A percentile compares a stretch with the other conserved stretches of the same genome.
These are phyloP conservation scores for Reutealis trisperma DNA, from an alignment of 345 rosid genomes.

Conservation along the genomic window DNA sequence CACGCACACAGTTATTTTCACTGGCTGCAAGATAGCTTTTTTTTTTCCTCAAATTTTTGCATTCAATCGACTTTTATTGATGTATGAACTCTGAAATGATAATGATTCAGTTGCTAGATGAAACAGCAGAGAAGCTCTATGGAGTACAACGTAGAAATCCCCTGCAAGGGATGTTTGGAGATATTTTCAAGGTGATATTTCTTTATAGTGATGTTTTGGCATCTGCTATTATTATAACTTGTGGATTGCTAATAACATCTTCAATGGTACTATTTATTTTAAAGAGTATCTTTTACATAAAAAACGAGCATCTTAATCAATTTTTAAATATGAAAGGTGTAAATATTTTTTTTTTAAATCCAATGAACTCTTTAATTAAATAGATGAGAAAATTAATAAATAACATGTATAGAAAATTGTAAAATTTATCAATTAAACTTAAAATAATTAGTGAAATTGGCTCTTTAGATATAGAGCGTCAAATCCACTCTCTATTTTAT, in stretches of 20 bases:
- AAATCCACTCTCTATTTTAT: too few species aligned
- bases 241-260: neutral
- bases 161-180: conserved; percentile 86
- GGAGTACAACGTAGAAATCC: conserved; percentile 85
- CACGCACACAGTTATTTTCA: neutral
- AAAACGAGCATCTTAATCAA: neutral
- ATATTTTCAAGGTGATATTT: conserved; percentile 62
- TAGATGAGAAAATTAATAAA: too few species aligned
- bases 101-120: conserved; percentile 75
- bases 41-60: conserved; percentile 11
- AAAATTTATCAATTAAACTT: too few species aligned
- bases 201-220: neutral
- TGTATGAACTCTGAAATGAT: conserved; percentile 18
- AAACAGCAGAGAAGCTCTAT: conserved; percentile 73
- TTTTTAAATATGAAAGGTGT: neutral
- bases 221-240: neutral
- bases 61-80: neutral
- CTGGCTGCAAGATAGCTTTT: neutral
- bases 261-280: too few species aligned
- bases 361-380: too few species aligned
- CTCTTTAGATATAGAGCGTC: too few species aligned
- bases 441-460: too few species aligned
- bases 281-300: neutral
- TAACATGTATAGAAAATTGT: too few species aligned
- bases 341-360: too few species aligned